These are phyloP conservation scores for Dipodascopsis uninucleata DNA, from an alignment of 805 yeast species.

Conservation along the genomic window DNA sequence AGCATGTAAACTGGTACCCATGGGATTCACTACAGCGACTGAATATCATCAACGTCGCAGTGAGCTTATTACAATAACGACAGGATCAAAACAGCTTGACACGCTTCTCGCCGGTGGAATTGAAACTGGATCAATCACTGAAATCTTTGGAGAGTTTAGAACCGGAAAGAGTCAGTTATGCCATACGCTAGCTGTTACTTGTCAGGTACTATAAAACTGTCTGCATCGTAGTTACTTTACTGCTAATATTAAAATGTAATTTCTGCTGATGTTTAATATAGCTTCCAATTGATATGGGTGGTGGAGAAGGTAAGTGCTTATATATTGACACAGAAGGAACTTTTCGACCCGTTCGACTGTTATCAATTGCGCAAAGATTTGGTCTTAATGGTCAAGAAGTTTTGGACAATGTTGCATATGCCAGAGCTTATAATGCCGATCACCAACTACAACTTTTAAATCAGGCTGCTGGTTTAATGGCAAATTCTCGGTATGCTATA, in stretches of 20 bases:
- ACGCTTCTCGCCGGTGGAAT: conserved; percentile 93
- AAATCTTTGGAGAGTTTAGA: conserved; percentile 93
- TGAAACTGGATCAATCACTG: conserved; percentile 96
- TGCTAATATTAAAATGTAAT: background rate
- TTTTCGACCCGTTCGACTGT: conserved; percentile 85
- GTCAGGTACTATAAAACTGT: conserved; percentile 67
- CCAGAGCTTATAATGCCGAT: conserved; percentile 95
- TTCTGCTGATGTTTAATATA: conserved; percentile 1
- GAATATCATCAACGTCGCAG: conserved; percentile 87
- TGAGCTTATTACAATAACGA: conserved; percentile 86
- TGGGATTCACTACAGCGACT: conserved; percentile 97
- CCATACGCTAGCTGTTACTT: conserved; percentile 93
- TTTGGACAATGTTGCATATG: conserved; percentile 95
- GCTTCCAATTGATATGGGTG: conserved; percentile 92
- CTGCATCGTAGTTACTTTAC: too few species aligned
- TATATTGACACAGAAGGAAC: conserved; percentile 98
- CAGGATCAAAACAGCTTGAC: conserved; percentile 92
- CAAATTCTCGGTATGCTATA: conserved; percentile 61
- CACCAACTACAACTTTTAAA: conserved; percentile 84
- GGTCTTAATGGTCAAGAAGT: conserved; percentile 91
- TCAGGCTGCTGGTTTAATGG: conserved; percentile 94
- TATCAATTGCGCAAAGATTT: conserved; percentile 84
- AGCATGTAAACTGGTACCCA: conserved; percentile 81
- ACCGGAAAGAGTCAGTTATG: conserved; percentile 97
- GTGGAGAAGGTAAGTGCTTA: conserved; percentile 96